These are phyloP conservation scores for Hymenoscyphus fraxineus DNA, from an alignment of 2,329 filamentous ascomycete genomes.

Conservation along the genomic window DNA sequence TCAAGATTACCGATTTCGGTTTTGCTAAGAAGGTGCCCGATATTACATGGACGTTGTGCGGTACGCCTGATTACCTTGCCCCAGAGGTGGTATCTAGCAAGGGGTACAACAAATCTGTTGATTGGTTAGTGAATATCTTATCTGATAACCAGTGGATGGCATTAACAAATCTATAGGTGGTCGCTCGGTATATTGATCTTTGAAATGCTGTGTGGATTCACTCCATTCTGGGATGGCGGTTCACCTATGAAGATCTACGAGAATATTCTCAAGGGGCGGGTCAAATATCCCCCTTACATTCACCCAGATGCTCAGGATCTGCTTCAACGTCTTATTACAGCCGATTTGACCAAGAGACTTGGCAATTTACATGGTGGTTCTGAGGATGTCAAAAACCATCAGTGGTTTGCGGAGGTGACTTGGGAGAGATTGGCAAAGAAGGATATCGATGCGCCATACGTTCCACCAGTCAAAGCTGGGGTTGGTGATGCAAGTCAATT, in stretches of 20 bases:
- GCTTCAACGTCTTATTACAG: conserved; percentile 86
- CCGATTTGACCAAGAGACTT: conserved; percentile 89
- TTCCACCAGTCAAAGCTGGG: conserved; percentile 89
- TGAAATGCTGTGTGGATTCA: conserved; percentile 99
- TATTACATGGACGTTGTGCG: conserved; percentile 98
- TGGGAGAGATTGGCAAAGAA: conserved; percentile 94
- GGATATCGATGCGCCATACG: conserved; percentile 97
- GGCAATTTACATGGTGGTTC: conserved; percentile 91
- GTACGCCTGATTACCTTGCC: conserved; percentile 94
- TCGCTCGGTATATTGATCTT: conserved; percentile 97
- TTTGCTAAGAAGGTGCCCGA: conserved; percentile 98
- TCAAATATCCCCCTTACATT: conserved; percentile 96
- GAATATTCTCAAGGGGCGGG: conserved; percentile 91
- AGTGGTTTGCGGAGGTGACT: conserved; percentile 96
- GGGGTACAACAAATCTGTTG: conserved; percentile 98
- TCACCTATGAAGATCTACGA: conserved; percentile 99
- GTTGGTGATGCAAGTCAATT: conserved; percentile 96
- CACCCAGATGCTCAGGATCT: conserved; percentile 92
- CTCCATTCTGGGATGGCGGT: conserved; percentile 97
- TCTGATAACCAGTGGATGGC: conserved; percentile 16
- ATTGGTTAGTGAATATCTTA: conserved; percentile 66
- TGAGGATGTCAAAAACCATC: conserved; percentile 89
- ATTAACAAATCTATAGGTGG: conserved; percentile 62
- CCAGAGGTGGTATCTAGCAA: conserved; percentile 99
- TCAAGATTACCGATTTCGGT: conserved; percentile 98